These are phyloP conservation scores for Skeletonema potamos DNA, from an alignment of 108 stramenopile genomes.

Conservation along the genomic window DNA sequence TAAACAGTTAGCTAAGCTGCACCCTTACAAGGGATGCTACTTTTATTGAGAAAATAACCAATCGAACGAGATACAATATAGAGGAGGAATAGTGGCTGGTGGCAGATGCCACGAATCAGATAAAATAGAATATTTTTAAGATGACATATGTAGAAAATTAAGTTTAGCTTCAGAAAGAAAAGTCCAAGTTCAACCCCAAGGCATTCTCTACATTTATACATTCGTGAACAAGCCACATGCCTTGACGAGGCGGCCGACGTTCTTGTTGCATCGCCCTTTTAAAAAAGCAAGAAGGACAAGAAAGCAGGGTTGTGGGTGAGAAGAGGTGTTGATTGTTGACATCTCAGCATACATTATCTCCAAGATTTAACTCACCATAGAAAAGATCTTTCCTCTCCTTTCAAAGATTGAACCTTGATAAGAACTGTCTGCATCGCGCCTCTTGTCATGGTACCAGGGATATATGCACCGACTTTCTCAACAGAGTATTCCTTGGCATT, in stretches of 20 bases:
- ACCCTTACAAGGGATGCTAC: not conserved
- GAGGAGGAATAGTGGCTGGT: not conserved
- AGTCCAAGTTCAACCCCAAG: constrained; percentile 34
- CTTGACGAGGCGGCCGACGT: constrained; percentile 77
- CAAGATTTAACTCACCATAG: constrained; percentile 19
- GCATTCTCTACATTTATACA: constrained; percentile 67
- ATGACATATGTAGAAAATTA: not conserved
- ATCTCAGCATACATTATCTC: not conserved
- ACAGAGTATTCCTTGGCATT: constrained; percentile 50
- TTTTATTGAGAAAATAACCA: not conserved
- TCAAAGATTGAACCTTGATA: constrained; percentile 42
- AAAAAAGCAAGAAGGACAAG: not conserved
- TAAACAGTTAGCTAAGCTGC: not conserved
- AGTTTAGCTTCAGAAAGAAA: constrained; percentile 3
- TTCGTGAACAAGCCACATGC: constrained; percentile 79
- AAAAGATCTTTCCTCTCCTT: constrained; percentile 22
- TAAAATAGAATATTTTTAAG: not conserved
- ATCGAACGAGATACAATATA: not conserved
- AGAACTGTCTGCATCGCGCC: constrained; percentile 79
- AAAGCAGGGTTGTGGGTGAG: too few relatives aligned
- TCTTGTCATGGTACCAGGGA: constrained; percentile 55
- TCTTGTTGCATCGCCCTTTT: constrained; percentile 79
- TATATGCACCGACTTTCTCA: constrained; percentile 57
- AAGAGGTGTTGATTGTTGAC: too few relatives aligned
- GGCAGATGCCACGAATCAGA: not conserved